These are phyloP conservation scores for Yarrowia sp. DNA, from an alignment of 805 yeast genomes.

Conservation along the genomic window DNA sequence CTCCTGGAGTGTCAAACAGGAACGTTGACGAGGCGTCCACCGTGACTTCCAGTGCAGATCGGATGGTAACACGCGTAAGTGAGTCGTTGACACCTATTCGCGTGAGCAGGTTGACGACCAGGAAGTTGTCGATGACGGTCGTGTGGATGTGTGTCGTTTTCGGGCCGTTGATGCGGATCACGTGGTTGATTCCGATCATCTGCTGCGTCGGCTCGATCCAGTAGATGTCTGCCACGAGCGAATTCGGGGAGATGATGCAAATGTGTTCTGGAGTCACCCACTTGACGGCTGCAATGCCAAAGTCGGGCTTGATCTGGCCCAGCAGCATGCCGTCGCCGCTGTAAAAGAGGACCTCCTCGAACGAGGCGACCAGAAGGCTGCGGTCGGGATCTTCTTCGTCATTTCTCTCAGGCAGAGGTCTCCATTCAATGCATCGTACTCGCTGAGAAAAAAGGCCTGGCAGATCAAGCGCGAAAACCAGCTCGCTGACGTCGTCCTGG, in stretches of 20 bases:
- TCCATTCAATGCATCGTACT: conserved; percentile 16
- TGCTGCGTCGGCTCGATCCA: conserved; percentile 8
- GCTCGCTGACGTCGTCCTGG: conserved; percentile 10
- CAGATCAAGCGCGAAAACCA: conserved; percentile 1
- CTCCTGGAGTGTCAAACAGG: conserved; percentile 1
- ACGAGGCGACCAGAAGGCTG: not conserved
- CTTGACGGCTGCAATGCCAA: conserved; percentile 7
- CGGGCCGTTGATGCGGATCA: conserved; percentile 7
- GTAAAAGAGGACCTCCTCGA: not conserved
- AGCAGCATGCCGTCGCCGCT: not conserved
- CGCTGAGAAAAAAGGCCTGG: conserved; percentile 1
- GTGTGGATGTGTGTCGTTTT: not conserved
- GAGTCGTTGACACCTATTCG: conserved; percentile 4
- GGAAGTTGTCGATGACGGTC: conserved; percentile 8
- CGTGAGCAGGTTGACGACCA: conserved; percentile 6
- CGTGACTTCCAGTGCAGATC: not conserved
- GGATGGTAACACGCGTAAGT: not conserved
- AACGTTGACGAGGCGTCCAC: conserved; percentile 4
- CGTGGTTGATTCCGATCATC: conserved; percentile 7
- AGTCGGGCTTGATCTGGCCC: conserved; percentile 13
- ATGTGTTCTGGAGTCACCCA: conserved; percentile 12
- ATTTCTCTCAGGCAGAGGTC: not conserved
- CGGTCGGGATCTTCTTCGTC: not conserved
- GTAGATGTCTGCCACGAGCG: conserved; percentile 1
- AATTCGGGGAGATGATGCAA: not conserved